A percentile compares a stretch with the other conserved stretches of the same genome.
phyloP scores from a whole-genome alignment of 371 early-diverging fungal genomes.

The Mortierella sp. region DNA sequence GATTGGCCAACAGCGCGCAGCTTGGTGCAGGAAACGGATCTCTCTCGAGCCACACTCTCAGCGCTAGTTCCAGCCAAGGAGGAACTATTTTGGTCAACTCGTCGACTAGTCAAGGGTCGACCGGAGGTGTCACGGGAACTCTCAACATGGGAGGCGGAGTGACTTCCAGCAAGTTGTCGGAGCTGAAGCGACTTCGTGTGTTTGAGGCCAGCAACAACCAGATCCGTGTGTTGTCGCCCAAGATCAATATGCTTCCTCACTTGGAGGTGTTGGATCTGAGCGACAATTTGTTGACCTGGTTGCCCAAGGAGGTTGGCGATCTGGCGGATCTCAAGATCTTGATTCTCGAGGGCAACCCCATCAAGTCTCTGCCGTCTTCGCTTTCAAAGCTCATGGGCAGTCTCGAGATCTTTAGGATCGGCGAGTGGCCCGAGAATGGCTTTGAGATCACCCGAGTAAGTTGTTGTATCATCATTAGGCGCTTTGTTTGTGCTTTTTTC shows the following conservation, averaged over 20 bases:
- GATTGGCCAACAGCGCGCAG: not conserved
- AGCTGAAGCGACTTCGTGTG: slow-evolving; percentile 51
- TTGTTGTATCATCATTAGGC: not conserved
- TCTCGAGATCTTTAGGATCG: slow-evolving; percentile 57
- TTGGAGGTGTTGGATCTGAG: slow-evolving; percentile 58
- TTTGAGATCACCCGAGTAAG: slow-evolving; percentile 58
- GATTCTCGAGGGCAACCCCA: slow-evolving; percentile 56
- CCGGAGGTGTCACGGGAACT: slow-evolving; percentile 7
- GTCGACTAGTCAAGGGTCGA: not conserved
- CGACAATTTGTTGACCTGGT: slow-evolving; percentile 50
- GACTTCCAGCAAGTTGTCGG: slow-evolving; percentile 54
- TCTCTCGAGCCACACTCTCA: not conserved
- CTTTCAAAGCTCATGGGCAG: slow-evolving; percentile 56
- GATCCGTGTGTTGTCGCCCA: slow-evolving; percentile 49
- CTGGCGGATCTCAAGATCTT: slow-evolving; percentile 49
- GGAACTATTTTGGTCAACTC: slow-evolving; percentile 3
- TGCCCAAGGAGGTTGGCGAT: slow-evolving; percentile 59
- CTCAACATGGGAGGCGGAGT: slow-evolving; percentile 34
- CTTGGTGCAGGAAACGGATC: slow-evolving; percentile 3
- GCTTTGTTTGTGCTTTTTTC: not conserved
- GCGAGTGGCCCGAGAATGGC: slow-evolving; percentile 61
- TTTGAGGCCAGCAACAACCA: slow-evolving; percentile 58
- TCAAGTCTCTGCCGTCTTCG: slow-evolving; percentile 56
- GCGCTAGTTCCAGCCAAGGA: not conserved
- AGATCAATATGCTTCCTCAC: slow-evolving; percentile 41